Evolutionary conservation across 2,329 filamentous ascomycete genomes (phyloP), one percentile per base, ranked within the genome.

Genomic region (Sporothrix inflata): DNA sequence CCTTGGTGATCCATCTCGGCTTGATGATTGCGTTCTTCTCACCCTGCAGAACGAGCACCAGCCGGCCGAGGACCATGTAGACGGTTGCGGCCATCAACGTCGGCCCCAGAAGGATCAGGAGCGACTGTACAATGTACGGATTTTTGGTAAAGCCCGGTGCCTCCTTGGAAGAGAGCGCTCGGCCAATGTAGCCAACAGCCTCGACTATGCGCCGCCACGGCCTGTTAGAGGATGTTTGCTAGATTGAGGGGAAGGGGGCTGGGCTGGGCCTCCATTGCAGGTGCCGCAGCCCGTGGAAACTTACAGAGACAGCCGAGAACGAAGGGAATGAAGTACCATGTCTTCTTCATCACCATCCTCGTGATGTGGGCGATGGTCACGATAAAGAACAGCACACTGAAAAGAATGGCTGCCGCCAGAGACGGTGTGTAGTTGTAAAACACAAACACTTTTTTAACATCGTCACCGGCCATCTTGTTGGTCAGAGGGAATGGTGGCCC

Each of bases 1-100:
- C 24, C 27, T 57, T 57, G 53, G 24, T 57, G 24, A 19, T 16
- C 53, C 53, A 57, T 57, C 53, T 57, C 27, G 53, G 53, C 27
- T 57, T 57, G 24, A 57, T 57, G 24, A 34, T 27, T 34, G 53
- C 53, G 19, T 70, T 40, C 34, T 40, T 45, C 14, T 70, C 53
- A 27, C 79, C 82, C 27, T 79, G 79, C 3, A 83, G 79, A 63
- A 80, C 79, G 19, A 77, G 77, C 67, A 85, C 82, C 34, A 85
- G 76, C 19, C 85, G 80, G 8, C 83, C 83, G 4, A 86, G 81
- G 12, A 82, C 81, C 84, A 86, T 86, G 80, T 87, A 86, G 55
- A 86, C 82, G 9, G 83, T 82, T 1, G 85, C 85, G 27, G 85
- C 84, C 77, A 83, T 85, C 65, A 86, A 79, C 11, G 82, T 82